Evolutionary conservation across 495 filamentous ascomycete species (phyloP).

Genomic region (Achaetomiella virescens): DNA sequence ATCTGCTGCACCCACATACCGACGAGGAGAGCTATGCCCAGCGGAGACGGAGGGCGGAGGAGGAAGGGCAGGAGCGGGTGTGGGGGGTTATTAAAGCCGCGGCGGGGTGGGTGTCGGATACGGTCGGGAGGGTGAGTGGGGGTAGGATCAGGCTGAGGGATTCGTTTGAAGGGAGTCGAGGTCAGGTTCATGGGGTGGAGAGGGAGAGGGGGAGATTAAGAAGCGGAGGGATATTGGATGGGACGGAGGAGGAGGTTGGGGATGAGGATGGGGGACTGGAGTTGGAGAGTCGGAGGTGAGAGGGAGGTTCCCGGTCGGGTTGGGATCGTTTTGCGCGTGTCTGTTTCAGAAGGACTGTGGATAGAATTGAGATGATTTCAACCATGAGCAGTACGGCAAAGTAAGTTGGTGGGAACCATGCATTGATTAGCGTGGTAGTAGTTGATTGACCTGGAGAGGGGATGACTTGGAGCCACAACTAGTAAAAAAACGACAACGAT

Average conservation of each 20-base stretch:
- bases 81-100: slow-evolving; percentile 58
- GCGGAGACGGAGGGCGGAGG: slow-evolving; percentile 37
- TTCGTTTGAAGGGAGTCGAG: slow-evolving; percentile 21
- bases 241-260: slow-evolving; percentile 49
- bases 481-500: no score
- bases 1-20: slow-evolving; percentile 34
- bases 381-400: no score
- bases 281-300: slow-evolving; percentile 41
- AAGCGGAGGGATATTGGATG: slow-evolving; percentile 51
- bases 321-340: neutral
- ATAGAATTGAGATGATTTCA: neutral
- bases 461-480: no score
- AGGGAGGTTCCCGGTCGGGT: neutral
- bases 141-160: slow-evolving; percentile 44
- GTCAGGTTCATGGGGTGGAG: slow-evolving; percentile 8
- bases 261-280: slow-evolving; percentile 54
- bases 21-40: slow-evolving; percentile 19
- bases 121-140: slow-evolving; percentile 41
- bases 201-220: slow-evolving; percentile 19
- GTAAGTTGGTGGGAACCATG: no score
- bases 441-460: no score
- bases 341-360: neutral
- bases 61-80: slow-evolving; percentile 56
- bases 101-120: slow-evolving; percentile 51
- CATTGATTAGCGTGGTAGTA: no score